These are phyloP conservation scores for Fusarium haematococcum DNA, from an alignment of 2,329 filamentous ascomycete species.

Conservation along the genomic window DNA sequence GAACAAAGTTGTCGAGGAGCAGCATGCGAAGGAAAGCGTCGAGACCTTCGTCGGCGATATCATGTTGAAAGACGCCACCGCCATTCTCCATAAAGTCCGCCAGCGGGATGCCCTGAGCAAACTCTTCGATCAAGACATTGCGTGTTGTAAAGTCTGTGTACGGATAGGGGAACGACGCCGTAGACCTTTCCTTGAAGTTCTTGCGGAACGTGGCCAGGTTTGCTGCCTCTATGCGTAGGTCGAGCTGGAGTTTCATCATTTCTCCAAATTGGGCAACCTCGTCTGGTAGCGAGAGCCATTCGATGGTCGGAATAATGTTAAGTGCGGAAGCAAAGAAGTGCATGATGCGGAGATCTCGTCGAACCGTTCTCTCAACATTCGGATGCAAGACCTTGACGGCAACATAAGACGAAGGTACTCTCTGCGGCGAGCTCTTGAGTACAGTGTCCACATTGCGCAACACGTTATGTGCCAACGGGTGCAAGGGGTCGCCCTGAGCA, in stretches of 20 bases:
- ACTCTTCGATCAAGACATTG: conserved; percentile 94
- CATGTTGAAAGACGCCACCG: conserved; percentile 90
- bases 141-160: conserved; percentile 94
- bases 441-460: conserved; percentile 85
- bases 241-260: conserved; percentile 98
- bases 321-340: conserved; percentile 86
- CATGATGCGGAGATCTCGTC: conserved; percentile 96
- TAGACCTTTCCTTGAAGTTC: conserved; percentile 89
- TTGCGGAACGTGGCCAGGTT: conserved; percentile 90
- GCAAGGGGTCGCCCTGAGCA: conserved; percentile 48
- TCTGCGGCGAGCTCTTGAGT: conserved; percentile 85
- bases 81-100: conserved; percentile 92
- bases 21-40: conserved; percentile 98
- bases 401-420: conserved; percentile 91
- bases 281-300: conserved; percentile 96
- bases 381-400: conserved; percentile 97
- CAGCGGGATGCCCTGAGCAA: conserved; percentile 92
- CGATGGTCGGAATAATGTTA: conserved; percentile 91
- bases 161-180: conserved; percentile 96
- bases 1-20: conserved; percentile 96
- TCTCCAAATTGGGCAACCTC: conserved; percentile 94
- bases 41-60: conserved; percentile 93
- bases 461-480: conserved; percentile 75
- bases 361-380: conserved; percentile 86
- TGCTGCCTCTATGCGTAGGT: conserved; percentile 92